Evolutionary conservation across 1,284 basidiomycete genomes (phyloP).

Genomic region (Cutaneotrichosporon dermatis): DNA sequence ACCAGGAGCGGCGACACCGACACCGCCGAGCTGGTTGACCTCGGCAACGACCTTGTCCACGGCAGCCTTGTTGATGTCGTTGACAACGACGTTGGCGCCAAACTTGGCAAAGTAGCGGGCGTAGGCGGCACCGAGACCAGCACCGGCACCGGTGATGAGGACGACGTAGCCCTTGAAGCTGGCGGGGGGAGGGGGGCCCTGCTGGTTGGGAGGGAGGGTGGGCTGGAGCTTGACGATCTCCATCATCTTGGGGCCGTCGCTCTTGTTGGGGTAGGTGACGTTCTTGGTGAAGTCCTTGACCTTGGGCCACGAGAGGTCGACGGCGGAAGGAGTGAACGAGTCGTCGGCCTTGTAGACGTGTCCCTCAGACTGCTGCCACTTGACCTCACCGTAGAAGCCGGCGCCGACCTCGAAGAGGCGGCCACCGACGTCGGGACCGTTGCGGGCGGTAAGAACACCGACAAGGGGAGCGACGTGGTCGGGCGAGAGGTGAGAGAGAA

Average conservation of each 20-base stretch:
- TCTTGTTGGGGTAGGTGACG: constrained; percentile 65
- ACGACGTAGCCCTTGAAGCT: constrained; percentile 86
- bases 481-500: constrained; percentile 88
- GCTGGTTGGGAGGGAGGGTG: constrained; percentile 14
- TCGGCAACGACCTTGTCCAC: constrained; percentile 82
- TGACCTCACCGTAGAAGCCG: constrained; percentile 84
- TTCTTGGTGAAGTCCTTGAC: constrained; percentile 70
- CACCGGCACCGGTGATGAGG: constrained; percentile 89
- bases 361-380: constrained; percentile 86
- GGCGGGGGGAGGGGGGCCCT: constrained; percentile 59
- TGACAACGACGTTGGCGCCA: constrained; percentile 94
- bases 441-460: constrained; percentile 55
- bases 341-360: constrained; percentile 82
- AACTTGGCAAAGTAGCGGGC: constrained; percentile 84
- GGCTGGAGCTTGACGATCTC: constrained; percentile 14
- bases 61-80: constrained; percentile 84
- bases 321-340: constrained; percentile 92
- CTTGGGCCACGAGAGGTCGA: constrained; percentile 76
- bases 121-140: constrained; percentile 87
- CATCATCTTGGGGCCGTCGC: constrained; percentile 65
- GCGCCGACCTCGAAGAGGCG: constrained; percentile 91
- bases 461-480: constrained; percentile 93
- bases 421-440: constrained; percentile 72
- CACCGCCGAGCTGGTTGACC: constrained; percentile 81
- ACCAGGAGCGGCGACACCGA: constrained; percentile 77